Evolutionary conservation across 2,329 filamentous ascomycete species (phyloP), one percentile per base, ranked within the genome.

Genomic region (Aspergillus floridensis): DNA sequence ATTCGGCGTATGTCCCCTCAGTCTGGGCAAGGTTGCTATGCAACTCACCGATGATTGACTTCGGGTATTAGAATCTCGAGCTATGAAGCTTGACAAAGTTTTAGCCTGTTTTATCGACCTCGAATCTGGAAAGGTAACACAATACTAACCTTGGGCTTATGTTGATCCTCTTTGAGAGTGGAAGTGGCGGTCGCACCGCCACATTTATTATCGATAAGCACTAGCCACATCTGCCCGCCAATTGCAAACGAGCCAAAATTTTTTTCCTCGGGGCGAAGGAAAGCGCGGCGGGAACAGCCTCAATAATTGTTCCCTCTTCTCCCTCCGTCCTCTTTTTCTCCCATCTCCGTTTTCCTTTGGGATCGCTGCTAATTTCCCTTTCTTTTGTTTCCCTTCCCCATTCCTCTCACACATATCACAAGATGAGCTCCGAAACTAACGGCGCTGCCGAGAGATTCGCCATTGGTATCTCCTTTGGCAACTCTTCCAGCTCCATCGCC

Each of bases 381-480:
- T 44, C 31, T 53, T 29, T 35, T 35, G 57, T 44, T 55, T 61
- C 53, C 48, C 53, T 57, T 57, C 56, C 21, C 53, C 49, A 53
- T 53, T 59, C 53, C 49, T 53, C 61, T 48, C 12, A 55, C 54
- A 51, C 54, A 35, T 46, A 46, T 16, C 51, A 57, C 61, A 67
- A 73, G 57, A 81, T 81, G 79, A 79, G 76, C 71, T 74, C 86
- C 81, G 81, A 83, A 77, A 74, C 80, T 70, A 77, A 83, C 80
- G 75, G 78, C 72, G 69, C 76, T 75, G 73, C 76, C 72, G 81
- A 84, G 76, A 79, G 84, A 70, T 82, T 83, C 71, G 91, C 89
- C 75, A 98, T 99, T 79, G 95, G 95, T 76, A 92, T 99, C 75
- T 90, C 93, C 68, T 97, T 98, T 83, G 95, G 95, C 80, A 99